phyloP scores from a whole-genome alignment of 768 basidiomycete genomes.

The Trichaptum fuscoviolaceum region DNA sequence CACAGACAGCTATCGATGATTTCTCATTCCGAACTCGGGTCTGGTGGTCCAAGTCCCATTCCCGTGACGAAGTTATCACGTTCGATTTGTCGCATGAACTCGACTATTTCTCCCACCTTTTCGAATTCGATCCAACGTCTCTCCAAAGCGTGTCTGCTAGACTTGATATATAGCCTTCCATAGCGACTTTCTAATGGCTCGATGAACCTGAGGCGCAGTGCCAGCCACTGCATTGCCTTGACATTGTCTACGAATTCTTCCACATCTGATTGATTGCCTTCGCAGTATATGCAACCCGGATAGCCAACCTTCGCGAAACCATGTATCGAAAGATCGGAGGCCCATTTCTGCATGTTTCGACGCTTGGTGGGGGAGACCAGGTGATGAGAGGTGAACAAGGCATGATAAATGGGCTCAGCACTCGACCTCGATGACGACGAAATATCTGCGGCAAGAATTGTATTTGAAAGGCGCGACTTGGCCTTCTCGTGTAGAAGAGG shows the following conservation, averaged over 20 bases:
- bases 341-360: conserved; percentile 50
- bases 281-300: conserved; percentile 72
- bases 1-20: background rate
- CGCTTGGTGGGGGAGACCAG: conserved; percentile 61
- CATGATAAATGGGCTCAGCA: conserved; percentile 36
- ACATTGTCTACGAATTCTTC: conserved; percentile 63
- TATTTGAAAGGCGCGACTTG: conserved; percentile 7
- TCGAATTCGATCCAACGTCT: conserved; percentile 56
- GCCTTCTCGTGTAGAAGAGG: conserved; percentile 45
- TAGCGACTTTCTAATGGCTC: conserved; percentile 32
- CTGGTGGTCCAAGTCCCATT: conserved; percentile 51
- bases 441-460: background rate
- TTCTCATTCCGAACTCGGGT: background rate
- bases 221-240: conserved; percentile 77
- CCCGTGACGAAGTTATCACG: conserved; percentile 51
- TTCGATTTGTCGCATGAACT: conserved; percentile 57
- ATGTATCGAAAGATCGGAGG: conserved; percentile 43
- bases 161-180: conserved; percentile 16
- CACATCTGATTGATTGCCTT: conserved; percentile 46
- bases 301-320: conserved; percentile 76
- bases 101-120: conserved; percentile 64
- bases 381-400: conserved; percentile 70
- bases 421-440: conserved; percentile 5
- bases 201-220: conserved; percentile 56
- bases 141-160: background rate